Conservation (phyloP, 805 yeast genomes). For the Starmerella stigmatis region DNA sequence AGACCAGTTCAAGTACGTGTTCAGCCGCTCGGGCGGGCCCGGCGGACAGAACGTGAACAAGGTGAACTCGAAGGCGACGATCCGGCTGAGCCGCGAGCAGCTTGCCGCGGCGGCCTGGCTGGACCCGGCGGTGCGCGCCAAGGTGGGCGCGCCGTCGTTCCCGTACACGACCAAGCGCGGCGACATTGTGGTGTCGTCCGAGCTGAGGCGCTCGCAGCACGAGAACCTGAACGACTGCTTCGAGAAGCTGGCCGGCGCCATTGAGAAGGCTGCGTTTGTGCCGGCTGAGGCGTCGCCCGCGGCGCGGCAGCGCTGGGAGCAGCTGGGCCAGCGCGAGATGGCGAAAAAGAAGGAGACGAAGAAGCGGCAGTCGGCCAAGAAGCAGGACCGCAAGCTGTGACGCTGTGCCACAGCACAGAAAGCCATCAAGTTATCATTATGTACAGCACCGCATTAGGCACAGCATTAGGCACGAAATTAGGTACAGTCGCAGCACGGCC, state of each 20-base stretch:
- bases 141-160: slow-evolving; percentile 31
- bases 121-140: slow-evolving; percentile 42
- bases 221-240: slow-evolving; percentile 50
- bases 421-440: too few species aligned
- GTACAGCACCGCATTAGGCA: too few species aligned
- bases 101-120: slow-evolving; percentile 49
- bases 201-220: slow-evolving; percentile 47
- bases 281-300: slow-evolving; percentile 40
- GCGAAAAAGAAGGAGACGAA: slow-evolving; percentile 33
- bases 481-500: too few species aligned
- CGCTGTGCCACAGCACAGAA: too few species aligned
- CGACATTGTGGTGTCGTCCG: slow-evolving; percentile 51
- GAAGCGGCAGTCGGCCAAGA: slow-evolving; percentile 33
- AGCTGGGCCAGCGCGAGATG: slow-evolving; percentile 29
- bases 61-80: slow-evolving; percentile 51
- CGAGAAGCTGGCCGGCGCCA: slow-evolving; percentile 44
- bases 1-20: slow-evolving; percentile 37
- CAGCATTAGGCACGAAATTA: too few species aligned
- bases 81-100: slow-evolving; percentile 37
- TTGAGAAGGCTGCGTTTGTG: slow-evolving; percentile 40
- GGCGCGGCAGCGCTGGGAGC: slow-evolving; percentile 44
- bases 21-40: slow-evolving; percentile 63
- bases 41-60: slow-evolving; percentile 87
- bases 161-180: slow-evolving; percentile 48
- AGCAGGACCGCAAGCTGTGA: slow-evolving; percentile 28